Percentiles rank a stretch among this genome's conserved stretches.
Evolutionary conservation across 2,329 filamentous ascomycete species (phyloP).

Genomic region (Calcarisporium arbuscula): DNA sequence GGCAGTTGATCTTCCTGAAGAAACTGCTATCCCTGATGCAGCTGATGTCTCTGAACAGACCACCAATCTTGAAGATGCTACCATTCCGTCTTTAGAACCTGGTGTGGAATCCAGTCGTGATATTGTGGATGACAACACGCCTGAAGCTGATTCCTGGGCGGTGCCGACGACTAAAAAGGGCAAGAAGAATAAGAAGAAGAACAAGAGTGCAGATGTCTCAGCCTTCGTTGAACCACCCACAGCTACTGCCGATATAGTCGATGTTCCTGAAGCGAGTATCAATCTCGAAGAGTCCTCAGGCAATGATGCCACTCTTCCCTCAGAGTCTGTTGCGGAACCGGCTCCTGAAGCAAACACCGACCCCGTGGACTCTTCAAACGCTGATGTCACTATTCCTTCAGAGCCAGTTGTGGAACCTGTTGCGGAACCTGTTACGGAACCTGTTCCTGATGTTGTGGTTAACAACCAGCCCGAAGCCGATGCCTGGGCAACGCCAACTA

Average conservation of each 20-base stretch:
- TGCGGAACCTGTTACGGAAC: not conserved
- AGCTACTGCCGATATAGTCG: not conserved
- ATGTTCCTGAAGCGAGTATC: too few species aligned
- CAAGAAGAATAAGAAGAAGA: conserved; percentile 11
- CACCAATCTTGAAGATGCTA: not conserved
- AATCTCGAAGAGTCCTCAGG: too few species aligned
- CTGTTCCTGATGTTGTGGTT: not conserved
- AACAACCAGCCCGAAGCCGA: not conserved
- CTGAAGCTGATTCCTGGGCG: conserved; percentile 1
- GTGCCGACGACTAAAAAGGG: conserved; percentile 8
- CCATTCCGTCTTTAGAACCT: not conserved
- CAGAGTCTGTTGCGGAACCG: not conserved
- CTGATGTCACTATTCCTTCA: not conserved
- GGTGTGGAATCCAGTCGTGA: not conserved
- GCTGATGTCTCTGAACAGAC: too few species aligned
- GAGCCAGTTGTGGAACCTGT: not conserved
- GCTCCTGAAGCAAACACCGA: not conserved
- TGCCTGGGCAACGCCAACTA: not conserved
- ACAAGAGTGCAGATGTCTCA: conserved; percentile 1
- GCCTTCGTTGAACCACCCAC: not conserved
- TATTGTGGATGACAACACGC: too few species aligned
- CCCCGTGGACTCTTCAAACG: not conserved
- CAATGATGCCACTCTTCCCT: too few species aligned
- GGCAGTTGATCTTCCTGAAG: too few species aligned
- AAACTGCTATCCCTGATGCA: too few species aligned